Evolutionary conservation across 2,329 filamentous ascomycete genomes (phyloP).

Genomic region (Amauroascus niger): DNA sequence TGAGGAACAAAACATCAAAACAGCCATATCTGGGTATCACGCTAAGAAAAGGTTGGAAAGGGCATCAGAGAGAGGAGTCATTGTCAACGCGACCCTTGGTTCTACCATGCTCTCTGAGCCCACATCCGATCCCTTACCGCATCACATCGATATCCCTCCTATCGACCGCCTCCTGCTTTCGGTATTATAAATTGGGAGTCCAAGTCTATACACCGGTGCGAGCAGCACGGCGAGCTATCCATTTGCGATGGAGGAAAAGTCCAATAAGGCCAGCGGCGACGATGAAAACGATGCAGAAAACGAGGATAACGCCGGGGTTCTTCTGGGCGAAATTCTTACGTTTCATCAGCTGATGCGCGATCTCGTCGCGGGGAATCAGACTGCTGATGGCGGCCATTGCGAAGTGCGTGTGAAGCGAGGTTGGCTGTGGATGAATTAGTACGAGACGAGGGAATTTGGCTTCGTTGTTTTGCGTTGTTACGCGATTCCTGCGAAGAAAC

Average conservation of each 20-base stretch:
- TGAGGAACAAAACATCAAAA: background rate
- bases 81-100: background rate
- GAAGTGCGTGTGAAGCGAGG: background rate
- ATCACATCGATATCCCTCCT: background rate
- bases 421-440: background rate
- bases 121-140: background rate
- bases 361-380: constrained; percentile 16
- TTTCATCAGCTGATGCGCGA: constrained; percentile 37
- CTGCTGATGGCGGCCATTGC: constrained; percentile 26
- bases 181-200: background rate
- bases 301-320: constrained; percentile 53
- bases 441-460: background rate
- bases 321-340: constrained; percentile 48
- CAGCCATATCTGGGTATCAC: background rate
- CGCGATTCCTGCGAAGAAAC: background rate
- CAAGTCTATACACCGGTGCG: constrained; percentile 14
- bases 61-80: background rate
- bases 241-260: constrained; percentile 43
- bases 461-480: background rate
- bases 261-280: constrained; percentile 43
- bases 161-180: background rate
- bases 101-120: background rate
- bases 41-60: background rate
- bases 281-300: constrained; percentile 52
- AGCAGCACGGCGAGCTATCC: constrained; percentile 27